Base-by-base conservation (phyloP, 1,139 yeast species). In the Candida neerlandica region DNA sequence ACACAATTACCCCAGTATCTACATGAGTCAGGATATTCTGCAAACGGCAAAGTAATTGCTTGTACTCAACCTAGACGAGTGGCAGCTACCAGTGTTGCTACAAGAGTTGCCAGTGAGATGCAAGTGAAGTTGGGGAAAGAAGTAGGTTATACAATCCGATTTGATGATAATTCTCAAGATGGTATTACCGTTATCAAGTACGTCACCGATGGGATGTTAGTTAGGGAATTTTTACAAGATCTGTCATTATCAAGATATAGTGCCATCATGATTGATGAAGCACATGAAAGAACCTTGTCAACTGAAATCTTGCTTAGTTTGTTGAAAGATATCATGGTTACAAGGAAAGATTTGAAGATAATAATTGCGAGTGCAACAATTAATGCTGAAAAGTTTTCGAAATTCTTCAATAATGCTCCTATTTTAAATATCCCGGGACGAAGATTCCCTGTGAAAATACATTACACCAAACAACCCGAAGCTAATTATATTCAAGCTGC, bases 171-270 rank as follows among this genome's bases (percentile, higher is more conserved):
- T 60, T 89, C 96, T 2, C 77, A 86, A 41, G 79, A 80, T 50
- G 41, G 27, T 1, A 85, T 82, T 58, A 94, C 99, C 2, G 80
- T 91, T 44, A 77, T 94, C 62, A 92, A 92, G 70, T 94, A 94
- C 72, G 90, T 94, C 97, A 94, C 99, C 12, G 99, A 94, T 73
- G 99, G 99, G 84, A 92, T 94, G 97, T 79, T 94, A 50, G 75
- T 94, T 58, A 82, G 98, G 63, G 99, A 94, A 70, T 97, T 98
- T 34, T 92, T 94, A 98, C 95, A 88, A 55, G 99, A 94, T 67
- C 97, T 91, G 58, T 81, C 85, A 53, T 77, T 94, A 63, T 72
- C 75, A 7, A 78, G 87, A 54, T 94, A 94, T 68, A 86, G 96
- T 23, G 92, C 97, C 63, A 88, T 94, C 53, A 91, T 94, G 58